Conservation (phyloP, 2,329 filamentous ascomycete genomes). For the Trichoderma sp. region DNA sequence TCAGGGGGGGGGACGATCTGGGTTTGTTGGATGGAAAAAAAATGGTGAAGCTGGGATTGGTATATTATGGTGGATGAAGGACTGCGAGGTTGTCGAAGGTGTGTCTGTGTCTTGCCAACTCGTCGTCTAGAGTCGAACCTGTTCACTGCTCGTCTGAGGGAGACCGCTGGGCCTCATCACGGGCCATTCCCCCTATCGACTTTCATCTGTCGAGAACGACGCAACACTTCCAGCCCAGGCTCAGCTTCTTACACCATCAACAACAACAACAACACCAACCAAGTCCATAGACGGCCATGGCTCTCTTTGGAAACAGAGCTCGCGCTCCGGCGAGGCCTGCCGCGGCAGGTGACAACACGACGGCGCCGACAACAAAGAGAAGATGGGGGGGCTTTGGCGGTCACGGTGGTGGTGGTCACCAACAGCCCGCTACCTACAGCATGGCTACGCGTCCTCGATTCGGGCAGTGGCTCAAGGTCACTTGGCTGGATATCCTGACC, state of each 20-base stretch:
- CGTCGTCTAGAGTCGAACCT: not conserved
- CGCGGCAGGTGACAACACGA: not conserved
- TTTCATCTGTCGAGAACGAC: too few relatives aligned
- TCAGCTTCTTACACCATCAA: not conserved
- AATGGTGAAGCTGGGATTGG: not conserved
- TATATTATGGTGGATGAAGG: constrained; percentile 9
- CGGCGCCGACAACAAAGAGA: not conserved
- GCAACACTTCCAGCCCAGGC: not conserved
- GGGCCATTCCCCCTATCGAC: too few relatives aligned
- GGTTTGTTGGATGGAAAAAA: not conserved
- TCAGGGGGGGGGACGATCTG: constrained; percentile 15
- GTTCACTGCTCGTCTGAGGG: not conserved
- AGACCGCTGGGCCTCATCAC: not conserved
- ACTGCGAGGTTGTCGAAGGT: not conserved
- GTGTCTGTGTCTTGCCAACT: not conserved
- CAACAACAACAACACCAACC: too few relatives aligned
- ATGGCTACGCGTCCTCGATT: constrained; percentile 61
- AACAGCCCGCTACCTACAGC: constrained; percentile 36
- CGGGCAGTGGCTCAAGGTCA: constrained; percentile 69
- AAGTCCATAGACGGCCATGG: constrained; percentile 7
- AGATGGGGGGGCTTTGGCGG: constrained; percentile 1
- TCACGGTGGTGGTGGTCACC: not conserved
- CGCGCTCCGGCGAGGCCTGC: not conserved
- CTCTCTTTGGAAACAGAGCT: constrained; percentile 21
- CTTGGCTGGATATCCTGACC: constrained; percentile 67